These are phyloP conservation scores for Rhynchospora pubera DNA, from an alignment of 176 grass and related monocot species.

Conservation along the genomic window DNA sequence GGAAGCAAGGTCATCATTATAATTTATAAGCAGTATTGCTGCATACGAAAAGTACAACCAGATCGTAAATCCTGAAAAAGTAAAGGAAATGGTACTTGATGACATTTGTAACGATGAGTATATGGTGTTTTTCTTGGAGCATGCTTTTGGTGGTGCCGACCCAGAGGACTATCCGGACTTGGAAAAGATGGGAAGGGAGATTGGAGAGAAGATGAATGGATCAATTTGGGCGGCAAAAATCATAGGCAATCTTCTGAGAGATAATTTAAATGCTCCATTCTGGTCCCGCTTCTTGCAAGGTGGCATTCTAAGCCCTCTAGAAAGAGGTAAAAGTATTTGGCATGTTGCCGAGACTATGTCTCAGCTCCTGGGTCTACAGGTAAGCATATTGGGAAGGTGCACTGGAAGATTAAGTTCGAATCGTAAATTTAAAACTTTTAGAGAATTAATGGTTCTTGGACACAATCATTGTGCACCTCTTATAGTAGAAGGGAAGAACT, in stretches of 20 bases:
- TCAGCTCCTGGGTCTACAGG: too few species aligned
- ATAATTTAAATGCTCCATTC: not conserved
- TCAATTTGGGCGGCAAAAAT: not conserved
- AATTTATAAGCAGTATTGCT: not conserved
- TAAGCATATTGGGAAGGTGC: too few species aligned
- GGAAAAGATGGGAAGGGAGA: not conserved
- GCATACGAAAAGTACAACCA: not conserved
- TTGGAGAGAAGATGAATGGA: not conserved
- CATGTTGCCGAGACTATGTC: too few species aligned
- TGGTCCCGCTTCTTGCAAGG: not conserved
- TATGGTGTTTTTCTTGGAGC: constrained; percentile 29
- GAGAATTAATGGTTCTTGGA: too few species aligned
- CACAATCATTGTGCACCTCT: too few species aligned
- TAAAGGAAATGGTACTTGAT: not conserved
- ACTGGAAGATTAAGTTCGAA: too few species aligned
- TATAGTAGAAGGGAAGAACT: too few species aligned
- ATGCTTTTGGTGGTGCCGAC: constrained; percentile 28
- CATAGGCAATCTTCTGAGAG: not conserved
- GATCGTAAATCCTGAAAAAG: not conserved
- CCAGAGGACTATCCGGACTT: constrained; percentile 4
- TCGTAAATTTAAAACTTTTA: too few species aligned
- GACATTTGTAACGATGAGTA: constrained; percentile 2
- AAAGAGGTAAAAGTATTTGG: too few species aligned
- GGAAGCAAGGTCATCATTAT: constrained; percentile 20
- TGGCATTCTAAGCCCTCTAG: too few species aligned